Evolutionary conservation across 805 yeast genomes (phyloP).

Genomic region (Yarrowia divulgata): DNA sequence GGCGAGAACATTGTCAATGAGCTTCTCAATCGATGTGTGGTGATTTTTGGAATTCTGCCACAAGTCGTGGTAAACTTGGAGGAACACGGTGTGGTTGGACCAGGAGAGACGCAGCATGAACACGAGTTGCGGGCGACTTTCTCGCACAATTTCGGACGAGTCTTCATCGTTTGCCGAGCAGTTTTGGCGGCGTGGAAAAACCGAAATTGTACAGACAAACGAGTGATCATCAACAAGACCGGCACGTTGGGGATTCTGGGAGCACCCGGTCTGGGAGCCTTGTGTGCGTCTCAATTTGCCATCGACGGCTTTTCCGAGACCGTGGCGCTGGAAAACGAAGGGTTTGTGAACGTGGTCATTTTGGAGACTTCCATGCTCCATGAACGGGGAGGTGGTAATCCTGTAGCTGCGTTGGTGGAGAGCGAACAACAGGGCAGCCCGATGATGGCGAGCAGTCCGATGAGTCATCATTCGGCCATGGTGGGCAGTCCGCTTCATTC

Average conservation of each 20-base stretch:
- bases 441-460: not conserved
- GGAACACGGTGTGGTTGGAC: slow-evolving; percentile 15
- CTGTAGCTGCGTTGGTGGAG: slow-evolving; percentile 42
- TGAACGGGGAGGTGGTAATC: slow-evolving; percentile 2
- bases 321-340: slow-evolving; percentile 46
- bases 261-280: slow-evolving; percentile 48
- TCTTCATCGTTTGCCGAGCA: slow-evolving; percentile 2
- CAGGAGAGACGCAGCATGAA: slow-evolving; percentile 27
- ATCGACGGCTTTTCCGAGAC: slow-evolving; percentile 49
- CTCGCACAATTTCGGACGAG: slow-evolving; percentile 16
- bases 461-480: slow-evolving; percentile 5
- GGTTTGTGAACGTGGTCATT: slow-evolving; percentile 39
- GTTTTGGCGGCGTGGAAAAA: slow-evolving; percentile 13
- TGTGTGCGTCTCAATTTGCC: slow-evolving; percentile 49
- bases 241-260: slow-evolving; percentile 47
- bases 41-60: slow-evolving; percentile 18
- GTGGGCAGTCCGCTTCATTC: not conserved
- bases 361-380: slow-evolving; percentile 42
- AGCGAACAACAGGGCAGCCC: not conserved
- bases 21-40: slow-evolving; percentile 5
- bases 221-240: slow-evolving; percentile 40
- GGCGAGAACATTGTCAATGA: slow-evolving; percentile 11
- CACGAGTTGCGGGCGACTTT: slow-evolving; percentile 1
- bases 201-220: not conserved
- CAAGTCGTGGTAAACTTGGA: slow-evolving; percentile 34